These are phyloP conservation scores for Entoloma clypeatum DNA, from an alignment of 1,284 basidiomycete species.

Conservation along the genomic window DNA sequence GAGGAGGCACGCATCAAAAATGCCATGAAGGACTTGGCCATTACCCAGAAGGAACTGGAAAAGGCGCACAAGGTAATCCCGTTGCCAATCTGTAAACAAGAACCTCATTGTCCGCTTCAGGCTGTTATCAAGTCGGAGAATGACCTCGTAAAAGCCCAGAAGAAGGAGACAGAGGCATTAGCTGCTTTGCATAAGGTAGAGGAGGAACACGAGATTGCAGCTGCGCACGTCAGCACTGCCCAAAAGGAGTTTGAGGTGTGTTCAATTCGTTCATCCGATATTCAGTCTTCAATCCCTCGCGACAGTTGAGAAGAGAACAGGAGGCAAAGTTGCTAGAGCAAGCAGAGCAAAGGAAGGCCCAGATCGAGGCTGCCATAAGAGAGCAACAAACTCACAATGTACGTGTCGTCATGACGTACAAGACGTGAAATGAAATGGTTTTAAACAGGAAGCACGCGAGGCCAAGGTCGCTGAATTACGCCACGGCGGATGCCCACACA, in stretches of 20 bases:
- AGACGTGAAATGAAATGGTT: not conserved
- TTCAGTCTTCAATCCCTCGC: not conserved
- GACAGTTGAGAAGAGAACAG: conserved; percentile 16
- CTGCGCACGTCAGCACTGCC: conserved; percentile 39
- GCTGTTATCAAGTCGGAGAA: conserved; percentile 40
- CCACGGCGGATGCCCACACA: too few species aligned
- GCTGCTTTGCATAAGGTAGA: conserved; percentile 45
- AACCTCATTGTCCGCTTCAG: conserved; percentile 29
- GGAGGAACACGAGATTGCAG: conserved; percentile 46
- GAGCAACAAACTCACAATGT: conserved; percentile 14
- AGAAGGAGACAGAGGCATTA: conserved; percentile 43
- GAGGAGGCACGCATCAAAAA: conserved; percentile 45
- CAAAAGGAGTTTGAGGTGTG: conserved; percentile 31
- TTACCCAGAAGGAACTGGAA: conserved; percentile 41
- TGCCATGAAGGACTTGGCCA: conserved; percentile 43
- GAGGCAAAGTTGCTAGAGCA: conserved; percentile 16
- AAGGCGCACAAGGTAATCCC: conserved; percentile 46
- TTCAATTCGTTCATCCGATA: not conserved
- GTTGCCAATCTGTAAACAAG: conserved; percentile 5
- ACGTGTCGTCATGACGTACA: not conserved
- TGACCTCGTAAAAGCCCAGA: conserved; percentile 43
- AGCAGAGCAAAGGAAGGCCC: conserved; percentile 12
- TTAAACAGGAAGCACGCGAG: conserved; percentile 12
- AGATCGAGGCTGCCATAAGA: conserved; percentile 8
- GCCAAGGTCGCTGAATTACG: conserved; percentile 9